Conservation (phyloP, 2,329 filamentous ascomycete genomes). For the Epichloe festucae region DNA sequence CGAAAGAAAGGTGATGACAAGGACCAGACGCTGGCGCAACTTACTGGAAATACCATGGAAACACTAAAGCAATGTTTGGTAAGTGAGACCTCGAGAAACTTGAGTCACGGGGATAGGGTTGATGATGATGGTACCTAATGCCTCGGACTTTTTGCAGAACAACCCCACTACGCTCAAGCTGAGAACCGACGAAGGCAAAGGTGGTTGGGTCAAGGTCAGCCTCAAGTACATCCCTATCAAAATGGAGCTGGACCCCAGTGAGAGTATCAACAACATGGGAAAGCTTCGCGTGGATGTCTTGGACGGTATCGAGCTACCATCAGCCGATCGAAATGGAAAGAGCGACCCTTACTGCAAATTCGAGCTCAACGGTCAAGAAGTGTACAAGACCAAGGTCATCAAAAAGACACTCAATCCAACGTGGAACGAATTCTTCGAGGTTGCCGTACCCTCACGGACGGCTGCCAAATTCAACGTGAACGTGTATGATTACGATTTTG, state of each 20-base stretch:
- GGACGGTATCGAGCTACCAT: slow-evolving; percentile 75
- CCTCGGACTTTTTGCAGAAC: slow-evolving; percentile 41
- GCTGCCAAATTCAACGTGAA: slow-evolving; percentile 71
- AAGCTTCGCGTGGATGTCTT: slow-evolving; percentile 86
- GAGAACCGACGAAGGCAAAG: slow-evolving; percentile 61
- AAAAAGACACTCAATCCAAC: slow-evolving; percentile 93
- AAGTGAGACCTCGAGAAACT: slow-evolving; percentile 22
- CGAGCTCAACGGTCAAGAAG: slow-evolving; percentile 71
- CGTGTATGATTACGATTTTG: slow-evolving; percentile 94
- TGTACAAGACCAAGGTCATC: slow-evolving; percentile 89
- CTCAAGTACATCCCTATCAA: slow-evolving; percentile 88
- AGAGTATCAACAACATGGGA: slow-evolving; percentile 99
- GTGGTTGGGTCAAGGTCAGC: slow-evolving; percentile 76
- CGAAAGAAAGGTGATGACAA: slow-evolving; percentile 68
- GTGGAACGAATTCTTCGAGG: slow-evolving; percentile 96
- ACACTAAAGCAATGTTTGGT: slow-evolving; percentile 80
- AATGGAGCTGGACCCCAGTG: slow-evolving; percentile 86
- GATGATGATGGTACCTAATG: background rate
- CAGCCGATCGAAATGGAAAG: slow-evolving; percentile 90
- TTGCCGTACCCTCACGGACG: slow-evolving; percentile 69
- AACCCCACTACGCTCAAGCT: slow-evolving; percentile 75
- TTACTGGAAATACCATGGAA: slow-evolving; percentile 74
- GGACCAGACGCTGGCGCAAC: slow-evolving; percentile 65
- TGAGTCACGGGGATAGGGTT: too few species aligned
- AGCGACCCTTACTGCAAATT: slow-evolving; percentile 97